A percentile compares a stretch with the other conserved stretches of the same genome.
Evolutionary conservation across 768 basidiomycete genomes (phyloP).

Genomic region (Mycena latifolia): DNA sequence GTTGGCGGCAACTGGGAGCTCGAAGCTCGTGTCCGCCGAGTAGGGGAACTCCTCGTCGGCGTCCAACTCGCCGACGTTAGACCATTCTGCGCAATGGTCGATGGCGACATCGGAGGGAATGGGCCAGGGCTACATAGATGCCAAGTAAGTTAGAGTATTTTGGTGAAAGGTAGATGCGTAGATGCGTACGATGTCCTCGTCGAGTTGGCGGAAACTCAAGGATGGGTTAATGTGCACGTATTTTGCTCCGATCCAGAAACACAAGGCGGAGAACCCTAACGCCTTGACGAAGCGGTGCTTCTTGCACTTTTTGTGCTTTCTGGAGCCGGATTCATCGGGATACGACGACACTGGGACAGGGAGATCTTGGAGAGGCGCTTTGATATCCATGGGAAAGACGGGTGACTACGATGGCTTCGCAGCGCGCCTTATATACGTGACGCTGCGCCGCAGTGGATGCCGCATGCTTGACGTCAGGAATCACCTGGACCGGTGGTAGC

Average conservation of each 20-base stretch:
- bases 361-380: constrained; percentile 5
- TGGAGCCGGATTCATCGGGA: too few species aligned
- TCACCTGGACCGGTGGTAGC: too few species aligned
- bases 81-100: constrained; percentile 17
- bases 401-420: too few species aligned
- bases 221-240: not conserved
- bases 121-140: constrained; percentile 14
- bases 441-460: too few species aligned
- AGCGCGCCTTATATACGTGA: too few species aligned
- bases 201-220: not conserved
- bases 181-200: not conserved
- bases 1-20: constrained; percentile 44
- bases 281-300: not conserved
- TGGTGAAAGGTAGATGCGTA: not conserved
- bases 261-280: not conserved
- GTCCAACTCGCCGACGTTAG: not conserved
- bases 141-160: not conserved
- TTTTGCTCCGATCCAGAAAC: constrained; percentile 1
- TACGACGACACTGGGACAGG: not conserved
- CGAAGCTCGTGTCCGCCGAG: constrained; percentile 29
- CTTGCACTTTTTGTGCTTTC: not conserved
- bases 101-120: constrained; percentile 5
- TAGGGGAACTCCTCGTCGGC: not conserved
- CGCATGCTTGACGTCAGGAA: too few species aligned
- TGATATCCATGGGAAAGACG: constrained; percentile 9